Base-by-base conservation (phyloP, 768 basidiomycete species). In the Russula emetica region DNA sequence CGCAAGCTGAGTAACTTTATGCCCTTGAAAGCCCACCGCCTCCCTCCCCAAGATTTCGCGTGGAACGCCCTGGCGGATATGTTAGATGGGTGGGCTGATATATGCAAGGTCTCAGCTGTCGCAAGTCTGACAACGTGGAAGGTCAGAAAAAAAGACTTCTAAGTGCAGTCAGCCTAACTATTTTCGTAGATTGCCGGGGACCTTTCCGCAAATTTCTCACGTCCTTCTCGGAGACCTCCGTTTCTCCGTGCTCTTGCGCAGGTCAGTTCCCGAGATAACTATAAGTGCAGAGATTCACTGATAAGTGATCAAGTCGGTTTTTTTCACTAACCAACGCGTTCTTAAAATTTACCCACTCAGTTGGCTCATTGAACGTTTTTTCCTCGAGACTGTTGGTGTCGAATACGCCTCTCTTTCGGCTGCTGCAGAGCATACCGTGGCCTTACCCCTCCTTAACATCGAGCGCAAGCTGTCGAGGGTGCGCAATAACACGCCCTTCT, bases 231-330 rank as follows among this genome's bases (percentile, higher is more conserved):
- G 53, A 77, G 76, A 20, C 72, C 78, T 6, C 79, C 88, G 0
- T 90, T 86, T 68, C 70, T 86, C 14, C 82, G 90, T 22, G 88
- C 88, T 16, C 74, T 81, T 32, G 79, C 77, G 6, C 88, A 90
- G 80, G 89, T 84, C 68, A 52, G 76, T 66, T 42, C 18, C 13
- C 59, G 53, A 36, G 56, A 32, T 30, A 22, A n/a, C 28, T 47
- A 55, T 69, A 30, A 69, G 64, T 32, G 22, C 38, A 20, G 45
- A n/a, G 64, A 59, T 56, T 50, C 5, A 61, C 55, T 22, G 53
- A 57, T 36, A 22, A 40, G 28, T 42, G 66, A 45, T 5, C 11
- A 62, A 70, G 60, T 57, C 36, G 13, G 18, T 42, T 10, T 67
- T 58, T 34, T 55, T 30, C 49, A 5, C 50, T 34, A 53, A 50